A percentile compares a stretch with the other conserved stretches of the same genome.
Evolutionary conservation across 371 early-diverging fungal genomes (phyloP).

Genomic region (Phascolomyces articulosus): DNA sequence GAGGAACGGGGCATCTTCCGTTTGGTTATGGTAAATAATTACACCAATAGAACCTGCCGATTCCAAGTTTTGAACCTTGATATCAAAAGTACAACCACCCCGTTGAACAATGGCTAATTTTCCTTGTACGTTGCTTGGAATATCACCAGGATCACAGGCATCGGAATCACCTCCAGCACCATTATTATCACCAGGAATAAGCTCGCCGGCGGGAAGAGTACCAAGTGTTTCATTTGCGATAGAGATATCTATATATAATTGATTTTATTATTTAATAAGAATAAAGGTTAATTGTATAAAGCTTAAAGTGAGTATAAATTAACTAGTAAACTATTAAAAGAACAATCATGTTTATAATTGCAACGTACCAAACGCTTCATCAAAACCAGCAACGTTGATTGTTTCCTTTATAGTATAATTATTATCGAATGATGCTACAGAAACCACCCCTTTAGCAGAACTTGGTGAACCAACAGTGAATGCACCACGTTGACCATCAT

Average conservation of each 20-base stretch:
- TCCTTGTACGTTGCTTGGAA: constrained; percentile 15
- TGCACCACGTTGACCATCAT: constrained; percentile 54
- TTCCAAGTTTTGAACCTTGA: constrained; percentile 39
- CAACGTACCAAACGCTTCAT: constrained; percentile 26
- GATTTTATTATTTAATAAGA: too few species aligned
- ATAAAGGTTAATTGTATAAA: background rate
- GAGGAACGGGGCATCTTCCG: background rate
- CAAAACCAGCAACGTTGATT: constrained; percentile 16
- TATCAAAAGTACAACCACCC: constrained; percentile 55
- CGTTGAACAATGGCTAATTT: constrained; percentile 50
- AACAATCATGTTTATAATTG: too few species aligned
- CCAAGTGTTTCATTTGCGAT: background rate
- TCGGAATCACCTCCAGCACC: constrained; percentile 1
- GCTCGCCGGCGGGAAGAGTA: background rate
- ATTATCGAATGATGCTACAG: constrained; percentile 67
- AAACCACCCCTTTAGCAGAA: constrained; percentile 44
- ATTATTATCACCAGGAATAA: background rate
- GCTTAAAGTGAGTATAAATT: background rate
- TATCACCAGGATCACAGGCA: constrained; percentile 1
- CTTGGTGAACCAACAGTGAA: constrained; percentile 47
- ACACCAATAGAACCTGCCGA: constrained; percentile 53
- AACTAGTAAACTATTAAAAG: too few species aligned
- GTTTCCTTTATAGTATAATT: constrained; percentile 17
- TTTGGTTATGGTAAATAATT: constrained; percentile 49
- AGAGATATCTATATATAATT: background rate